Evolutionary conservation across 2,329 filamentous ascomycete genomes (phyloP), one percentile per base, ranked within the genome.

Genomic region (Sporothrix curviconia): DNA sequence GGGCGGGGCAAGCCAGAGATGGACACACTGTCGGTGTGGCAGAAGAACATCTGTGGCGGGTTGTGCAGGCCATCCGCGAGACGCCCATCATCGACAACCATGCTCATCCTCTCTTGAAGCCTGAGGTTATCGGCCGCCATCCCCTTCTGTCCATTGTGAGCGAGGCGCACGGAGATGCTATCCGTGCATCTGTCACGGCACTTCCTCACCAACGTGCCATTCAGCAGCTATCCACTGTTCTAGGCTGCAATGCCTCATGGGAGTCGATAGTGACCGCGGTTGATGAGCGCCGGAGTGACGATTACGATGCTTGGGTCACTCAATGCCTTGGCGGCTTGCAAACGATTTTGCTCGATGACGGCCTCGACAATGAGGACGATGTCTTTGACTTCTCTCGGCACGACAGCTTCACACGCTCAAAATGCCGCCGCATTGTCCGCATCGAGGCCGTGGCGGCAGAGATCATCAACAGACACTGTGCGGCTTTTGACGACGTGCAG

Each of bases 291-390:
- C 76, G 75, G 19, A 65, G 67, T 12, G 67, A 70, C 2, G 73
- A 79, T 59, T 78, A 81, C 56, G 74, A 82, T 5, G 77, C 70
- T 3, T 83, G 90, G 75, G 76, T 82, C 11, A 75, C 73, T 44
- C 77, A 75, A 61, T 94, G 89, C 64, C 77, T 95, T 4, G 71
- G 81, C 12, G 89, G 89, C 1, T 87, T 89, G 28, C 84, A 92
- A 67, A 82, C 81, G 1, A 76, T 92, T 11, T 76, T 95, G 1
- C 78, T 95, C n/a, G 90, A 94, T 63, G 89, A 94, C 69, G 86
- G 89, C 0, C 72, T 92, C 7, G 78, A 80, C 54, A 72, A 75
- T 14, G 72, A 74, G 2, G 76, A 79, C 7, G 74, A 80, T 19
- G 78, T 82, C 1, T 79, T 87, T 63, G 68, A 76, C 0, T 88